phyloP scores from a whole-genome alignment of 176 grass and related monocot genomes.

The Saccharum spontaneum region DNA sequence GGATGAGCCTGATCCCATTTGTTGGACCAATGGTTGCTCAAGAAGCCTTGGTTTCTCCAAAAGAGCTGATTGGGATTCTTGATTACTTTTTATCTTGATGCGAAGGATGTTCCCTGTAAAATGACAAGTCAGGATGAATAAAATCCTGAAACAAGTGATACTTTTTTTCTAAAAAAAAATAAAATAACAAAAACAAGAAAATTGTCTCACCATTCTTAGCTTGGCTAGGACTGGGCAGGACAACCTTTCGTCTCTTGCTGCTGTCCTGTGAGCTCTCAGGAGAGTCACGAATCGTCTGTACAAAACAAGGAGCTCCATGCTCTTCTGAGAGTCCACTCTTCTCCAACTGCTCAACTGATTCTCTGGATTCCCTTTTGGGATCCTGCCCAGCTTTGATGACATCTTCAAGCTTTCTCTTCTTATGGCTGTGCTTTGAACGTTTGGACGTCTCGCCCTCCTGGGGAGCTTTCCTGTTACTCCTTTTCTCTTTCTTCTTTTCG shows the following conservation, averaged over 20 bases:
- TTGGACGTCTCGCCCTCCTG: slow-evolving; percentile 42
- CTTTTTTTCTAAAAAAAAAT: neutral
- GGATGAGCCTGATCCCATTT: neutral
- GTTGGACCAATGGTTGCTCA: slow-evolving; percentile 13
- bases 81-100: slow-evolving; percentile 39
- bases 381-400: neutral
- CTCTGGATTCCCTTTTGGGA: neutral
- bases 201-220: slow-evolving; percentile 43
- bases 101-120: slow-evolving; percentile 40
- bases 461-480: slow-evolving; percentile 51
- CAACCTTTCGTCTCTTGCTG: slow-evolving; percentile 55
- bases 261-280: slow-evolving; percentile 77
- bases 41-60: slow-evolving; percentile 14
- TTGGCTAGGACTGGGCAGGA: slow-evolving; percentile 43
- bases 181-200: neutral
- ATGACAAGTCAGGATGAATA: neutral
- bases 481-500: slow-evolving; percentile 51
- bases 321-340: slow-evolving; percentile 69
- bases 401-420: slow-evolving; percentile 61
- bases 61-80: neutral
- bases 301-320: slow-evolving; percentile 49
- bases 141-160: neutral
- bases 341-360: slow-evolving; percentile 53
- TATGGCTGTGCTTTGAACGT: slow-evolving; percentile 45
- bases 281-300: slow-evolving; percentile 27